These are phyloP conservation scores for Penicillium sp. DNA, from an alignment of 2,329 filamentous ascomycete species.

Conservation along the genomic window DNA sequence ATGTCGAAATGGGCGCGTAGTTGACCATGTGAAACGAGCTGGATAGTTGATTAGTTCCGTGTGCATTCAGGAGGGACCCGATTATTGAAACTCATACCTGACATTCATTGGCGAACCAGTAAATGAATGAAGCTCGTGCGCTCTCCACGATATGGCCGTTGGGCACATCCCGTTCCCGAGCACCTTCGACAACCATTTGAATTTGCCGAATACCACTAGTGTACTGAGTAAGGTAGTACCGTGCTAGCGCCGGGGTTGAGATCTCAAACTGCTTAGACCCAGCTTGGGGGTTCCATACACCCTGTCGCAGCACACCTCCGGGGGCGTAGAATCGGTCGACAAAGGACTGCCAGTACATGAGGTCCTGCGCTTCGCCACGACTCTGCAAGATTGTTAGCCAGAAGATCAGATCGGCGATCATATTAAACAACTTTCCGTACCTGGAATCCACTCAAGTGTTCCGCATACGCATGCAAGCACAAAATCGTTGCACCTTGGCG, in stretches of 20 bases:
- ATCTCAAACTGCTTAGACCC: conserved; percentile 86
- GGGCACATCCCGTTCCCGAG: conserved; percentile 58
- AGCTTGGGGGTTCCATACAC: conserved; percentile 57
- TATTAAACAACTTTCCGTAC: conserved; percentile 47
- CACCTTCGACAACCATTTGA: conserved; percentile 78
- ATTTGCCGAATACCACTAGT: conserved; percentile 82
- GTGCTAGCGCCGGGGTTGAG: conserved; percentile 74
- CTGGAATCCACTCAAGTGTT: conserved; percentile 58
- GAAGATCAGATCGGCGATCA: neutral
- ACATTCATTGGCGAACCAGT: conserved; percentile 82
- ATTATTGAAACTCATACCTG: conserved; percentile 62
- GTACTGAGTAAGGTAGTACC: conserved; percentile 90
- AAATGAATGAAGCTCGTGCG: conserved; percentile 75
- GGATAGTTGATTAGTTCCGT: neutral
- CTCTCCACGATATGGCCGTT: conserved; percentile 75
- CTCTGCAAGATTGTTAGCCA: conserved; percentile 35
- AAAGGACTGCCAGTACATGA: conserved; percentile 77
- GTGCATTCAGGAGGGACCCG: neutral
- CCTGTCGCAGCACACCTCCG: conserved; percentile 74
- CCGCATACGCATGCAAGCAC: conserved; percentile 58
- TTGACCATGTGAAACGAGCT: conserved; percentile 77
- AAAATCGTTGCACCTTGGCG: conserved; percentile 52
- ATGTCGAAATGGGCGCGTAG: conserved; percentile 78
- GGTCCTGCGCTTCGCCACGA: conserved; percentile 64
- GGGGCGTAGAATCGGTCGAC: conserved; percentile 80